phyloP scores from a whole-genome alignment of 208 protist species.

The Blastocrithidia nonstop region DNA sequence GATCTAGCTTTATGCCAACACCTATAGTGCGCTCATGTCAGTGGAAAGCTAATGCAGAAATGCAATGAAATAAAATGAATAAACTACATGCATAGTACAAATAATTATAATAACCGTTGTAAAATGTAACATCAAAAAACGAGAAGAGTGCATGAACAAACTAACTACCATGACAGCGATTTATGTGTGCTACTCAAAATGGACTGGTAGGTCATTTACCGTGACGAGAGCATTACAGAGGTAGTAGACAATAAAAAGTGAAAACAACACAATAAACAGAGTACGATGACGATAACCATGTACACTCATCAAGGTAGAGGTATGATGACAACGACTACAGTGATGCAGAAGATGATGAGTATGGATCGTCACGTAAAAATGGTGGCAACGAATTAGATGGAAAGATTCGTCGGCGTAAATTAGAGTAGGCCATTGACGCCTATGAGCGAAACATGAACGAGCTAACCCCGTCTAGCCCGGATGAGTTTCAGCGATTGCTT shows the following conservation, averaged over 20 bases:
- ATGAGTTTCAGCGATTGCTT: conserved; percentile 85
- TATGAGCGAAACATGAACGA: conserved; percentile 68
- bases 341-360: conserved; percentile 8
- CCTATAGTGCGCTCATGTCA: conserved; percentile 34
- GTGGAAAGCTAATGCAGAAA: too few species aligned
- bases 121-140: too few species aligned
- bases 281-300: too few species aligned
- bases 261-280: too few species aligned
- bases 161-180: background rate
- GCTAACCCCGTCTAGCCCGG: conserved; percentile 48
- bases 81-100: too few species aligned
- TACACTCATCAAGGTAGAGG: conserved; percentile 8
- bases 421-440: conserved; percentile 76
- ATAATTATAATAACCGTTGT: too few species aligned
- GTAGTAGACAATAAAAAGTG: conserved; percentile 5
- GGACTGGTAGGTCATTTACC: conserved; percentile 54
- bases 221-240: conserved; percentile 21
- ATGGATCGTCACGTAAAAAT: conserved; percentile 8
- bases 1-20: conserved; percentile 12
- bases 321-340: conserved; percentile 9
- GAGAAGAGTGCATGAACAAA: background rate
- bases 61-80: too few species aligned
- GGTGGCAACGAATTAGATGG: conserved; percentile 8
- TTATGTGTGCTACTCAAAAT: background rate
- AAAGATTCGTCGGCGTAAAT: conserved; percentile 30